Evolutionary conservation across 495 filamentous ascomycete genomes (phyloP), one percentile per base, ranked within the genome.

Genomic region (Penicillium bovifimosum): DNA sequence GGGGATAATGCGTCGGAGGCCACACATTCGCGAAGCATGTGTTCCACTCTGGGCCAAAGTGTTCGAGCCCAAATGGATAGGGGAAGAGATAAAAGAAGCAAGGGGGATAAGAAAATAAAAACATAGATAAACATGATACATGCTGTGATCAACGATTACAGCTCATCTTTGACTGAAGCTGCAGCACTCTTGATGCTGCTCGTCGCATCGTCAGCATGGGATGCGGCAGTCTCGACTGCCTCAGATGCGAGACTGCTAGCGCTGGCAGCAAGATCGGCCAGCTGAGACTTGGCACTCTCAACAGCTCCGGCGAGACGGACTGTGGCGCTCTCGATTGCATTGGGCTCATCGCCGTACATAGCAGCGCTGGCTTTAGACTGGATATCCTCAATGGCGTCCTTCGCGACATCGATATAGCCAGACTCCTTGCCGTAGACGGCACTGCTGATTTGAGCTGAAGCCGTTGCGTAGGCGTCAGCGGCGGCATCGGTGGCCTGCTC

Each of bases 341-440:
- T 76, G 43, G 80, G 69, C 58, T 84, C 76, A 11, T 75, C 54
- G 20, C 75, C 60, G 47, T 83, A 84, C 54, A 86, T 68, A 10
- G 80, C 79, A 48, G 75, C 75, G 9, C 68, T 77, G 52, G 81
- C 80, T 44, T 74, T 76, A 2, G 68, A 64, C 27, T 76, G 80
- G 7, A 77, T 76, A 6, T 73, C 75, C 11, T 72, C 69, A 32
- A 85, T 69, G 34, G 69, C 70, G 33, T 66, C 60, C 49, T 73
- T 69, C 9, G 79, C 77, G 34, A 68, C 58, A 45, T 81, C 78
- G 17, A 71, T 62, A 52, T 76, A 79, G 16, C 71, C 63, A 8
- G 76, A 70, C 51, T 76, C 67, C 14, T 76, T 72, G 24, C 81
- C 81, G 48, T 84, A 81, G 9, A 86, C 59, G n/a, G 76, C 74